Base-by-base conservation (phyloP, 208 protist species). In the Herpetomonas samuelpessoai region DNA sequence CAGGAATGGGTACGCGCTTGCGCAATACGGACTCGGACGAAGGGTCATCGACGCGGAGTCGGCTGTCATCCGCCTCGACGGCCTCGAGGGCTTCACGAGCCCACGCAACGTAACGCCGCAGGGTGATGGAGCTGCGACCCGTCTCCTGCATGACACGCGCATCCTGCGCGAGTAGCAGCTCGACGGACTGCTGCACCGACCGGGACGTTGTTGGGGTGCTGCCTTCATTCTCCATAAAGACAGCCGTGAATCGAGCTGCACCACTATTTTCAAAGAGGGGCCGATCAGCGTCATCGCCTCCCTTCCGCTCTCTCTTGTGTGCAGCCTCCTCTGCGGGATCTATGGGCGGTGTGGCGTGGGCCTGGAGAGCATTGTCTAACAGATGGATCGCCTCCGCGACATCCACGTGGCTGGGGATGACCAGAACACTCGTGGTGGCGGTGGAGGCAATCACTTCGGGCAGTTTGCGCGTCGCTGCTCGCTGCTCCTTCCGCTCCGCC, bases 321-420 rank as follows among this genome's bases (percentile, higher is more conserved):
- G 35, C 10, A 31, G 46, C 55, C 72, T 63, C 25, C 55, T 61
- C 38, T 22, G 25, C 21, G 63, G 7, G 10, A 41, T 7, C 10
- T 7, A 41, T 7, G 35, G 7, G 35, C 35, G 35, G 35, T 41
- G 35, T n/a, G n/a, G n/a, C n/a, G n/a, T n/a, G n/a, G n/a, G n/a
- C n/a, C n/a, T n/a, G n/a, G n/a, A n/a, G n/a, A n/a, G n/a, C n/a
- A n/a, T n/a, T n/a, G n/a, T n/a, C n/a, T n/a, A n/a, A n/a, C n/a
- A n/a, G n/a, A n/a, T n/a, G n/a, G n/a, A n/a, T n/a, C n/a, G n/a
- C n/a, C n/a, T n/a, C n/a, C n/a, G n/a, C n/a, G n/a, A n/a, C n/a
- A n/a, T n/a, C n/a, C n/a, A 3, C 19, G 44, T 48, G 16, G 44
- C 44, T 10, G 44, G 44, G 44, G 44, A 48, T 3, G 3, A 48